Percentiles rank a stretch among this genome's conserved stretches.
phyloP scores from a whole-genome alignment of 768 basidiomycete species.

The Macrolepiota albuminosa region DNA sequence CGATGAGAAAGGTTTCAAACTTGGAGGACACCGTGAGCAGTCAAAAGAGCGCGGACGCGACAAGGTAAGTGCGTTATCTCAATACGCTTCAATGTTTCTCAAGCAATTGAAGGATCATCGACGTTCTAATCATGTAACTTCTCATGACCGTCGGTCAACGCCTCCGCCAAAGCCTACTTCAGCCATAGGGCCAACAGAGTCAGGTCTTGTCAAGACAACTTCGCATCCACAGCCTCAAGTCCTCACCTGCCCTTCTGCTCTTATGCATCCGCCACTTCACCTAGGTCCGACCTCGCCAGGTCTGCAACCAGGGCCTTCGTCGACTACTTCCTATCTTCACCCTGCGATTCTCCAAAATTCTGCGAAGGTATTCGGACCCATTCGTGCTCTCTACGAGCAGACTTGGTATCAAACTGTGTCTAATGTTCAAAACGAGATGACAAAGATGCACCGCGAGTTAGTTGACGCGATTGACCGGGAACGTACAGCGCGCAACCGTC shows the following conservation, averaged over 20 bases:
- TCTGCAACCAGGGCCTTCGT: background rate
- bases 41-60: background rate
- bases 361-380: slow-evolving; percentile 11
- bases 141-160: background rate
- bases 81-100: background rate
- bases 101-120: background rate
- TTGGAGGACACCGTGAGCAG: background rate
- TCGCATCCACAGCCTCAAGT: background rate
- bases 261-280: background rate
- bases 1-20: background rate
- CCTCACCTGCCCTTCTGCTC: background rate
- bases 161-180: background rate
- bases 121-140: background rate
- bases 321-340: background rate
- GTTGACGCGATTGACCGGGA: slow-evolving; percentile 6
- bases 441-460: slow-evolving; percentile 13
- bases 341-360: slow-evolving; percentile 7
- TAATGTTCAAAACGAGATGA: slow-evolving; percentile 17
- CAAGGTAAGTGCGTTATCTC: background rate
- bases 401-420: slow-evolving; percentile 15
- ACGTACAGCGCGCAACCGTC: background rate
- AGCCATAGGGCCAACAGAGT: background rate
- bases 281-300: background rate
- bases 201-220: background rate
- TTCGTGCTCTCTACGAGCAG: slow-evolving; percentile 16